These are phyloP conservation scores for Fusarium humuli DNA, from an alignment of 2,329 filamentous ascomycete species.

Conservation along the genomic window DNA sequence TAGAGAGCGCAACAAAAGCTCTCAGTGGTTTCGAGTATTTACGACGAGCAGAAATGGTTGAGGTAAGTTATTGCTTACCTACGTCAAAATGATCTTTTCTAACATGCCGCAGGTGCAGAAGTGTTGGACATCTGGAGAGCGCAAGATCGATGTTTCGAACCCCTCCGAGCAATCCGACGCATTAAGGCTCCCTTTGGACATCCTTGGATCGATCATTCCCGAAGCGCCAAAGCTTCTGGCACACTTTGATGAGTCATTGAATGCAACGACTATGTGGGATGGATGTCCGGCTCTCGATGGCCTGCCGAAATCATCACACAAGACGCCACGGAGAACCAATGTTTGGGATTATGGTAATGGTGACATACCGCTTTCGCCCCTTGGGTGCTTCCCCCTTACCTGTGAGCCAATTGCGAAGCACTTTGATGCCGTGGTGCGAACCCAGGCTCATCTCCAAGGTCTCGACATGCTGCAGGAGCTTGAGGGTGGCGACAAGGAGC, in stretches of 20 bases:
- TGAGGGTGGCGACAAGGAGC: constrained; percentile 28
- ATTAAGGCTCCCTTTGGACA: background rate
- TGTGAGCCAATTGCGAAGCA: constrained; percentile 24
- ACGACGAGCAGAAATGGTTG: constrained; percentile 23
- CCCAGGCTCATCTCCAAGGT: constrained; percentile 20
- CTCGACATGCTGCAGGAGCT: constrained; percentile 30
- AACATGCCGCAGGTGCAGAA: constrained; percentile 23
- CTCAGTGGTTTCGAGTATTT: constrained; percentile 35
- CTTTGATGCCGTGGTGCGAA: constrained; percentile 28
- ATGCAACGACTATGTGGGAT: background rate
- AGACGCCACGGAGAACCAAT: background rate
- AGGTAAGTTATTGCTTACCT: background rate
- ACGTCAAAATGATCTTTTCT: background rate
- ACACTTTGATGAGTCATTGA: background rate
- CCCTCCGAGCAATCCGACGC: background rate
- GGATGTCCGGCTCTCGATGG: too few relatives aligned
- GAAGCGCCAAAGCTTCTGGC: background rate
- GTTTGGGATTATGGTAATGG: constrained; percentile 30
- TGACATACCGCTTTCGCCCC: constrained; percentile 3
- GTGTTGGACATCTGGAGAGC: constrained; percentile 18
- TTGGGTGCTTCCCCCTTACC: constrained; percentile 31
- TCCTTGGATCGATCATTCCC: background rate
- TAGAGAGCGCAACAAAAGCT: constrained; percentile 15
- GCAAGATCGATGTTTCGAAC: background rate
- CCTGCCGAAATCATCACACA: too few relatives aligned